Conservation (phyloP, 1,284 basidiomycete genomes). For the Ustilago vetiveriae region DNA sequence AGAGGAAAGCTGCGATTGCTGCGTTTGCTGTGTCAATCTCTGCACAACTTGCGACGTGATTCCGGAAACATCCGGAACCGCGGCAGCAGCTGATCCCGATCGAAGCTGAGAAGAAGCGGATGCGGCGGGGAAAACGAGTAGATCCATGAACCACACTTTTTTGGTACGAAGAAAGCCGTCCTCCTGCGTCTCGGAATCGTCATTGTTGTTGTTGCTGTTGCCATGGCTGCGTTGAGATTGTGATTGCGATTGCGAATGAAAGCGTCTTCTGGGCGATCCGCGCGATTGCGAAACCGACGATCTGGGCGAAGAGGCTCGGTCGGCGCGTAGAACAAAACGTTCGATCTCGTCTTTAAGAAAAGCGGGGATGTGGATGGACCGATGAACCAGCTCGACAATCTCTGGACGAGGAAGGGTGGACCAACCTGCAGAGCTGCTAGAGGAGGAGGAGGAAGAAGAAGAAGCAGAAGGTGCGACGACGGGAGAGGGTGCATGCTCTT, state of each 20-base stretch:
- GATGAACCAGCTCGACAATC: constrained; percentile 26
- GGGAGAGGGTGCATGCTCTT: not conserved
- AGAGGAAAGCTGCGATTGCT: constrained; percentile 1
- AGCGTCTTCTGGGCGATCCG: not conserved
- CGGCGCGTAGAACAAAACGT: constrained; percentile 24
- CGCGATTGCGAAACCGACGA: not conserved
- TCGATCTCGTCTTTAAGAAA: constrained; percentile 45
- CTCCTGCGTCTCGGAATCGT: constrained; percentile 46
- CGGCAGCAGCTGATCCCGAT: not conserved
- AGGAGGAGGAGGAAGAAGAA: constrained; percentile 1
- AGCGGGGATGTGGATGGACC: constrained; percentile 24
- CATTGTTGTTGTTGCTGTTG: constrained; percentile 9
- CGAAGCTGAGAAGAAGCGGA: too few relatives aligned
- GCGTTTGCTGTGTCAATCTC: constrained; percentile 13
- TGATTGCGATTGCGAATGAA: constrained; percentile 1
- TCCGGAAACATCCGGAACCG: not conserved
- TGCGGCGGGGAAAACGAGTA: constrained; percentile 14
- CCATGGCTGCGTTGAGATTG: constrained; percentile 20
- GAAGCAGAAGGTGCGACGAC: not conserved
- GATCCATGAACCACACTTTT: constrained; percentile 36
- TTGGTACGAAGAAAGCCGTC: constrained; percentile 38
- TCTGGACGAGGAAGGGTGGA: constrained; percentile 23
- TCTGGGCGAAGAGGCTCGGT: constrained; percentile 10
- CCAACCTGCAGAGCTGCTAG: constrained; percentile 23
- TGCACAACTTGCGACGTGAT: constrained; percentile 15